phyloP scores from a whole-genome alignment of 75 land plant genomes.

The Ceratopteris richardii region DNA sequence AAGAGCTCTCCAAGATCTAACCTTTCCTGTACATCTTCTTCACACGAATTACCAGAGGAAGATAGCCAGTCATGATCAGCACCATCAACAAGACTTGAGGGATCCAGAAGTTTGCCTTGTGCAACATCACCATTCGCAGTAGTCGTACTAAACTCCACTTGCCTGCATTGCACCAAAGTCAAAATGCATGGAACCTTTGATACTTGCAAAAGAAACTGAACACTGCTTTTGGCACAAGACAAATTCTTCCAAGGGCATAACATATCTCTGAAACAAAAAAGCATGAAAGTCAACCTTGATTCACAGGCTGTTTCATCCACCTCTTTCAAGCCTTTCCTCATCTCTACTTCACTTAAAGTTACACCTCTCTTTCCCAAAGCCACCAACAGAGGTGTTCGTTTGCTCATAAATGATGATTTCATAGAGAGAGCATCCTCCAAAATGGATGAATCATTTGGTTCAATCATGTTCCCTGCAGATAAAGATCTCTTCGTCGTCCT shows the following conservation, averaged over 20 bases:
- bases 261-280: too few relatives aligned
- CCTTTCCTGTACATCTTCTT: conserved; percentile 55
- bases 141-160: background rate
- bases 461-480: conserved; percentile 53
- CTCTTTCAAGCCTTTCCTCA: conserved; percentile 4
- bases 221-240: too few relatives aligned
- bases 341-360: background rate
- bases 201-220: too few relatives aligned
- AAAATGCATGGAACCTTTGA: too few relatives aligned
- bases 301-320: background rate
- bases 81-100: conserved; percentile 6
- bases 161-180: background rate
- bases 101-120: background rate
- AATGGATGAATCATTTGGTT: conserved; percentile 7
- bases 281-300: too few relatives aligned
- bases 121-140: background rate
- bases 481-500: conserved; percentile 39
- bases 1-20: conserved; percentile 4
- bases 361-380: conserved; percentile 1
- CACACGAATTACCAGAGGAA: conserved; percentile 74
- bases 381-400: background rate
- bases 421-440: background rate
- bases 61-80: conserved; percentile 56
- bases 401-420: background rate
- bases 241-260: background rate